Evolutionary conservation across 805 yeast species (phyloP), one percentile per base, ranked within the genome.

Genomic region (Candida cerambycidarum): DNA sequence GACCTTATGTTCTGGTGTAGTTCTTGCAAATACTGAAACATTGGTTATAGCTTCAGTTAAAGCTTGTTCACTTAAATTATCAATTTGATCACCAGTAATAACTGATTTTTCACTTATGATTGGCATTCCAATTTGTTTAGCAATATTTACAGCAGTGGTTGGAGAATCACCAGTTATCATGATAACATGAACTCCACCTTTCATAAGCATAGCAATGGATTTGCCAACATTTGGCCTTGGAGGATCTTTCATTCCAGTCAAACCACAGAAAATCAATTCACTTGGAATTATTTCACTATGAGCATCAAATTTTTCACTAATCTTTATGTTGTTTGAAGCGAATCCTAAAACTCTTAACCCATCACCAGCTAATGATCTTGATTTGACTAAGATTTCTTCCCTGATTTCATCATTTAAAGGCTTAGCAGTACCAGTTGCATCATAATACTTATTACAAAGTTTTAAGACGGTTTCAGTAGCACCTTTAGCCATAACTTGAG

Each of bases 111-210:
- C 76, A 50, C 80, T 82, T 30, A 75, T 63, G 30, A 84, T 71
- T 3, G 90, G 95, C 78, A 87, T 87, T 21, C 99, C 99, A 52
- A 92, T 86, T 62, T 88, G 89, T 50, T 73, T 77, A 2, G 96
- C 97, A 61, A 90, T 87, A 52, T 85, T 83, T 11, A 75, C 65
- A 5, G 96, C 97, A 12, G 97, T 89, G 12, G 84, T 81, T 49
- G 89, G 95, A 28, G 88, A 78, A 62, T 90, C 97, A 54, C 97
- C 97, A 7, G 99, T 93, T 50, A 93, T 92, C 98, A 93, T 93
- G 39, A 93, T 87, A n/a, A 93, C 89, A 57, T 89, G 95, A 32
- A 93, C 99, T 33, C 98, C 96, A 48, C 98, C 97, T 57, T 82
- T 82, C 71, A 89, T 74, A 44, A 93, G 73, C 50, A 81, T 73